Conservation (phyloP, 2,329 filamentous ascomycete species). For the Epicoccum sorghinum region DNA sequence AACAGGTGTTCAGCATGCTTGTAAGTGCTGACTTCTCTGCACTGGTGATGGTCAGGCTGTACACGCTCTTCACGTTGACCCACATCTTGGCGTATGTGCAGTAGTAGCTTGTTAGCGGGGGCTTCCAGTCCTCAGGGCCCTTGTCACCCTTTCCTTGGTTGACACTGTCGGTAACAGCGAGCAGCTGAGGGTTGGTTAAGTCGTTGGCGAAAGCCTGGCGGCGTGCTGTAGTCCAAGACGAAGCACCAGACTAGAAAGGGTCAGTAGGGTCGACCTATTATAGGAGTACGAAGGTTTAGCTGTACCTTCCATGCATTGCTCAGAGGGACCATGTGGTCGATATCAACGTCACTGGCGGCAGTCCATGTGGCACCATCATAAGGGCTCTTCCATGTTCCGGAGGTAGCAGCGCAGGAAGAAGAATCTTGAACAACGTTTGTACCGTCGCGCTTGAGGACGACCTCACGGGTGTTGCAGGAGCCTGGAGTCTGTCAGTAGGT, state of each 20-base stretch:
- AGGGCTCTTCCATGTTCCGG: slow-evolving; percentile 72
- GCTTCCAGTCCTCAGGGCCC: slow-evolving; percentile 79
- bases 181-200: slow-evolving; percentile 73
- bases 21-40: slow-evolving; percentile 73
- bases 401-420: slow-evolving; percentile 66
- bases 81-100: slow-evolving; percentile 81
- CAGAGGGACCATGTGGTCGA: slow-evolving; percentile 83
- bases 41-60: slow-evolving; percentile 69
- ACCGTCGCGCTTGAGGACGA: slow-evolving; percentile 76
- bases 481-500: slow-evolving; percentile 15
- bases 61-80: slow-evolving; percentile 79
- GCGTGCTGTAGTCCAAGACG: slow-evolving; percentile 70
- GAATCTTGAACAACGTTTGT: slow-evolving; percentile 63
- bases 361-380: slow-evolving; percentile 78
- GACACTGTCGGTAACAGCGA: slow-evolving; percentile 78
- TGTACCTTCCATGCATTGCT: slow-evolving; percentile 75
- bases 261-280: neutral
- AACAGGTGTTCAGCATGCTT: slow-evolving; percentile 71
- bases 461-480: slow-evolving; percentile 74
- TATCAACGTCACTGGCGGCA: slow-evolving; percentile 72
- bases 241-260: slow-evolving; percentile 67
- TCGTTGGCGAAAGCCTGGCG: slow-evolving; percentile 79
- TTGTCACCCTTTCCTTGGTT: slow-evolving; percentile 77
- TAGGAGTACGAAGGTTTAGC: slow-evolving; percentile 29
- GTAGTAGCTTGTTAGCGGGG: slow-evolving; percentile 64